phyloP scores from a whole-genome alignment of 2,329 filamentous ascomycete genomes.

The Hymenotorrendiella dingleyae region DNA sequence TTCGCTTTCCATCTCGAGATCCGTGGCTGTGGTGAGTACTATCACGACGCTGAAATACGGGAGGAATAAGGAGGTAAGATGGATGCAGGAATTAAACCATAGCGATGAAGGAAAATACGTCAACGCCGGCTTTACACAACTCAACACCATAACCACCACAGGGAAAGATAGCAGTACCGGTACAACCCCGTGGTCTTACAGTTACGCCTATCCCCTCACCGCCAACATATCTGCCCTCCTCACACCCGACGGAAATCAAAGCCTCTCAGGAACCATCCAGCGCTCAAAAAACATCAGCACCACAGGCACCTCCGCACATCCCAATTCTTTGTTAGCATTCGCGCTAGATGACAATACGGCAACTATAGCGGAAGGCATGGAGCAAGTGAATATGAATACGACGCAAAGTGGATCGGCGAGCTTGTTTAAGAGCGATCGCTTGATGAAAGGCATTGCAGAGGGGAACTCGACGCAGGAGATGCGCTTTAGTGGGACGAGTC shows the following conservation, averaged over 20 bases:
- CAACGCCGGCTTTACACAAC: slow-evolving; percentile 47
- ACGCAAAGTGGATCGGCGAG: slow-evolving; percentile 49
- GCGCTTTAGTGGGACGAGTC: slow-evolving; percentile 41
- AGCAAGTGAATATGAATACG: slow-evolving; percentile 39
- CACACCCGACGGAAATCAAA: slow-evolving; percentile 3
- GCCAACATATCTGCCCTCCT: slow-evolving; percentile 5
- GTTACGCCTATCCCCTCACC: slow-evolving; percentile 11
- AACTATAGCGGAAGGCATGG: slow-evolving; percentile 21
- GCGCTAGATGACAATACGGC: slow-evolving; percentile 22
- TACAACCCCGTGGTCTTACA: slow-evolving; percentile 17
- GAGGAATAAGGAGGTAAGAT: slow-evolving; percentile 36
- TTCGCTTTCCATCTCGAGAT: slow-evolving; percentile 46
- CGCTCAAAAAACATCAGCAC: slow-evolving; percentile 22
- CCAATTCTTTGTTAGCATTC: slow-evolving; percentile 54
- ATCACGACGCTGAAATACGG: slow-evolving; percentile 38
- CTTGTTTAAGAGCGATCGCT: slow-evolving; percentile 43
- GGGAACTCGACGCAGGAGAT: slow-evolving; percentile 51
- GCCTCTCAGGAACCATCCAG: not conserved
- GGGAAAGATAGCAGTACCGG: slow-evolving; percentile 31
- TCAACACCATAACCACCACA: slow-evolving; percentile 41
- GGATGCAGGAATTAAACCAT: slow-evolving; percentile 52
- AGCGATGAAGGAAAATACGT: slow-evolving; percentile 46
- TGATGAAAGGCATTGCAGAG: slow-evolving; percentile 40
- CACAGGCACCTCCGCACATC: slow-evolving; percentile 43
- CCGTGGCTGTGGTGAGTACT: slow-evolving; percentile 44